Conservation (phyloP, 495 filamentous ascomycete genomes). For the Lichenothelia convexa region DNA sequence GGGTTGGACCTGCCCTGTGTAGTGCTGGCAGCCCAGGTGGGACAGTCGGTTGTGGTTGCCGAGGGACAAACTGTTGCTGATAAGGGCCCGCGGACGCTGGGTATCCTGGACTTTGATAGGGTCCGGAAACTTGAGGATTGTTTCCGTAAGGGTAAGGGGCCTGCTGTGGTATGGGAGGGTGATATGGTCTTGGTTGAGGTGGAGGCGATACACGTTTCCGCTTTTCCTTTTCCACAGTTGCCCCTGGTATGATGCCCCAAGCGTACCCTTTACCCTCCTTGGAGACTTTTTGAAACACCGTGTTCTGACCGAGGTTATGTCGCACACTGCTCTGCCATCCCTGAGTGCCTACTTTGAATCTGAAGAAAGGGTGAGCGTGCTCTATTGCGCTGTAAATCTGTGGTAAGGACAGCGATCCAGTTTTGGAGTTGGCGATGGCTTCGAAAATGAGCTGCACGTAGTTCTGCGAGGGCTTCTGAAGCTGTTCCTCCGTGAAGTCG, state of each 20-base stretch:
- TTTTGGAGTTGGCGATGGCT: constrained; percentile 53
- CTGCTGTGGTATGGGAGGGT: constrained; percentile 10
- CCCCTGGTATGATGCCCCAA: constrained; percentile 18
- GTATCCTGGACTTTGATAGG: no score
- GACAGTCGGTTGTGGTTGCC: no score
- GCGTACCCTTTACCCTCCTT: constrained; percentile 22
- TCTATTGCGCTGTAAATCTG: constrained; percentile 87
- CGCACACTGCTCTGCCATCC: constrained; percentile 97
- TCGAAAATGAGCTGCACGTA: constrained; percentile 88
- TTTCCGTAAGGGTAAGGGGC: constrained; percentile 4
- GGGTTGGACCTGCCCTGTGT: no score
- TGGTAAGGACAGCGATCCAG: constrained; percentile 61
- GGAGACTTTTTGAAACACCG: constrained; percentile 73
- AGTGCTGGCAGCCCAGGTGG: no score
- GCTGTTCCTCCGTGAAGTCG: constrained; percentile 66
- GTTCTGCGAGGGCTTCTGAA: constrained; percentile 67
- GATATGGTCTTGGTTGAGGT: not conserved
- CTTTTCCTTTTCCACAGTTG: constrained; percentile 21
- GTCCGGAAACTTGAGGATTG: no score
- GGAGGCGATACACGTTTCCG: constrained; percentile 13
- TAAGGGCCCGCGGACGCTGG: no score
- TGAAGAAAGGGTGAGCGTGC: constrained; percentile 77
- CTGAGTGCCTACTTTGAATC: constrained; percentile 57
- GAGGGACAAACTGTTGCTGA: no score
- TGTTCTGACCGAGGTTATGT: constrained; percentile 82